Percentiles rank a stretch among this genome's conserved stretches.
Conservation (phyloP, 2,329 filamentous ascomycete species). For the Keithomyces neogunnii region DNA sequence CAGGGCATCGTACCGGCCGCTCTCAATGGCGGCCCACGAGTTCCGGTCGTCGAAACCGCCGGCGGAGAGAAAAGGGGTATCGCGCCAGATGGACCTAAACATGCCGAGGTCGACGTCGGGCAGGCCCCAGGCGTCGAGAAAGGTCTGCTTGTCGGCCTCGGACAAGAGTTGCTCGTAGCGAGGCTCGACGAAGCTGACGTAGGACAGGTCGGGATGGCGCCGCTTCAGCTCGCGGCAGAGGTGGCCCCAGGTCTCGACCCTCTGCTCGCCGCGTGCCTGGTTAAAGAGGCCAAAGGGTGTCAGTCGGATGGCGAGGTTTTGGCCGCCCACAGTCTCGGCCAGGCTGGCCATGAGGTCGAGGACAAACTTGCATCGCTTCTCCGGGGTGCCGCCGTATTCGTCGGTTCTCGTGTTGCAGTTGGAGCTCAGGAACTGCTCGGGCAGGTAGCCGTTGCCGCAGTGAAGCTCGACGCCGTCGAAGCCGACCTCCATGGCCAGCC, state of each 20-base stretch:
- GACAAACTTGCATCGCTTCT: conserved; percentile 38
- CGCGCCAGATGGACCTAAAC: conserved; percentile 42
- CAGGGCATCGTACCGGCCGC: conserved; percentile 38
- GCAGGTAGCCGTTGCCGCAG: conserved; percentile 30
- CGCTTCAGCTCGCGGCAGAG: conserved; percentile 40
- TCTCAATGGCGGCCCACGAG: conserved; percentile 32
- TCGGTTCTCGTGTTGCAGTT: conserved; percentile 28
- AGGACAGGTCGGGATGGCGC: conserved; percentile 34
- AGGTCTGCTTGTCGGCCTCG: conserved; percentile 37
- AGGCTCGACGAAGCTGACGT: conserved; percentile 48
- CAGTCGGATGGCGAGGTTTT: conserved; percentile 36
- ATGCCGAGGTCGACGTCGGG: conserved; percentile 32
- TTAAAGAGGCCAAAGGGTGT: conserved; percentile 44
- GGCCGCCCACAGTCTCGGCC: conserved; percentile 32
- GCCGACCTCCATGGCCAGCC: conserved; percentile 42
- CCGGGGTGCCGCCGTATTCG: conserved; percentile 23
- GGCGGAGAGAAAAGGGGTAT: conserved; percentile 46
- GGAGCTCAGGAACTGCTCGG: conserved; percentile 29
- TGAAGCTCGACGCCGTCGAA: conserved; percentile 38
- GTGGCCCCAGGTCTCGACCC: conserved; percentile 43
- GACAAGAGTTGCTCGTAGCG: conserved; percentile 45
- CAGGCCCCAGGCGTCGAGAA: conserved; percentile 39
- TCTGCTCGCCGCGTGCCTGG: conserved; percentile 38
- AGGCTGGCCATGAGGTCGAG: conserved; percentile 43
- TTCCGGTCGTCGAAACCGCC: conserved; percentile 46